Conservation (phyloP, 768 basidiomycete species). For the Multifurca ochricompacta region DNA sequence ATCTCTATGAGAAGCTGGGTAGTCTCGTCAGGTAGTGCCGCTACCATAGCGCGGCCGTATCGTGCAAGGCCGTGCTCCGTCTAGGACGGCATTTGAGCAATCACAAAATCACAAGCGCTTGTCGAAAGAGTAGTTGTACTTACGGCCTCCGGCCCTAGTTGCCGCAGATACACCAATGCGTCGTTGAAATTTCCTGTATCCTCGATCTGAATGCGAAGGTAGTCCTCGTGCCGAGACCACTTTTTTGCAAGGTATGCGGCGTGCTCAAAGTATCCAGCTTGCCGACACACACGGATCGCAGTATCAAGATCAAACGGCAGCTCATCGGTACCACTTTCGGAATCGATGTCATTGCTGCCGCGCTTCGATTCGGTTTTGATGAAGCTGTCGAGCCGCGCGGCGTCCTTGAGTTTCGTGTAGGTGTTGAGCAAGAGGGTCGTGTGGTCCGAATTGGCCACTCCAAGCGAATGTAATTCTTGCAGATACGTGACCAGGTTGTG, state of each 20-base stretch:
- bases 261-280: constrained; percentile 94
- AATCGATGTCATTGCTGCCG: constrained; percentile 33
- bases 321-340: constrained; percentile 46
- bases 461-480: constrained; percentile 85
- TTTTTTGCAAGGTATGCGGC: constrained; percentile 89
- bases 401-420: constrained; percentile 94
- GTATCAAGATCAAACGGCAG: constrained; percentile 96
- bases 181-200: constrained; percentile 78
- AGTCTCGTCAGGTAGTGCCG: constrained; percentile 77
- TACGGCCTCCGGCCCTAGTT: constrained; percentile 72
- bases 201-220: constrained; percentile 88
- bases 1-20: constrained; percentile 89
- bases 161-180: constrained; percentile 73
- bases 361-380: constrained; percentile 78
- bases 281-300: constrained; percentile 92
- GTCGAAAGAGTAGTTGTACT: constrained; percentile 28
- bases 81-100: constrained; percentile 31
- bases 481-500: constrained; percentile 93
- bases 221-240: constrained; percentile 89
- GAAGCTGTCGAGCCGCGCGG: constrained; percentile 80
- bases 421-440: constrained; percentile 95
- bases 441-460: constrained; percentile 91
- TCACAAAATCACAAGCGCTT: neutral
- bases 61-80: constrained; percentile 80
- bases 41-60: constrained; percentile 83